Conservation (phyloP, 1,139 yeast species). For the Pneumocystis oryctolagi region DNA sequence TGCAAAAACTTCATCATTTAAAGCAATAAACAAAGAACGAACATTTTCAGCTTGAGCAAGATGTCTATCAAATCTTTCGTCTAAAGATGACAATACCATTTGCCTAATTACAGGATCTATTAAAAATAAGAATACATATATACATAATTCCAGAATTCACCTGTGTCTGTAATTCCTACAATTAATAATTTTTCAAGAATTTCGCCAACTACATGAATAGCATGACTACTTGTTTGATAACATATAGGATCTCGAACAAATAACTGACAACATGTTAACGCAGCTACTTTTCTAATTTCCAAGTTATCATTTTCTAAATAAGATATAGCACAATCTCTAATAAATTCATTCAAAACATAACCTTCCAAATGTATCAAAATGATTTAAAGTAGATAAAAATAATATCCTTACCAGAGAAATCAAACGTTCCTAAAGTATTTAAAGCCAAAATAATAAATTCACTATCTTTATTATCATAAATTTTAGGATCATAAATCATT, state of each 20-base stretch:
- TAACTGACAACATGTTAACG: slow-evolving; percentile 68
- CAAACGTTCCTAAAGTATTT: slow-evolving; percentile 57
- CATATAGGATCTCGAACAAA: slow-evolving; percentile 72
- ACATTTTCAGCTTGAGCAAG: slow-evolving; percentile 88
- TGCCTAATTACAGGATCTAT: slow-evolving; percentile 57
- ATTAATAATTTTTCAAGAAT: slow-evolving; percentile 69
- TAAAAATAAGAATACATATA: background rate
- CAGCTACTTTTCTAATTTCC: slow-evolving; percentile 70
- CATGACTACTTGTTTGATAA: slow-evolving; percentile 68
- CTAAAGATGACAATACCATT: slow-evolving; percentile 60
- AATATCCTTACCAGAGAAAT: slow-evolving; percentile 33
- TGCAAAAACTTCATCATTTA: slow-evolving; percentile 78
- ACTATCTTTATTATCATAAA: slow-evolving; percentile 31
- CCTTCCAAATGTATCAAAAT: slow-evolving; percentile 21
- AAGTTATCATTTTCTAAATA: slow-evolving; percentile 71
- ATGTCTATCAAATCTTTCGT: slow-evolving; percentile 73
- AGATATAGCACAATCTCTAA: slow-evolving; percentile 62
- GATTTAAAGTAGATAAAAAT: background rate
- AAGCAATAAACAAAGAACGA: slow-evolving; percentile 65
- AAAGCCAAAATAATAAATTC: slow-evolving; percentile 51
- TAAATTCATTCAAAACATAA: slow-evolving; percentile 71
- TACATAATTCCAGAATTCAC: slow-evolving; percentile 18
- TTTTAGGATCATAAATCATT: slow-evolving; percentile 60
- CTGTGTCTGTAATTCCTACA: slow-evolving; percentile 78
- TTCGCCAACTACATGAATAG: slow-evolving; percentile 70